Evolutionary conservation across 176 grass and related monocot genomes (phyloP).

Genomic region (Aegilops longissima): DNA sequence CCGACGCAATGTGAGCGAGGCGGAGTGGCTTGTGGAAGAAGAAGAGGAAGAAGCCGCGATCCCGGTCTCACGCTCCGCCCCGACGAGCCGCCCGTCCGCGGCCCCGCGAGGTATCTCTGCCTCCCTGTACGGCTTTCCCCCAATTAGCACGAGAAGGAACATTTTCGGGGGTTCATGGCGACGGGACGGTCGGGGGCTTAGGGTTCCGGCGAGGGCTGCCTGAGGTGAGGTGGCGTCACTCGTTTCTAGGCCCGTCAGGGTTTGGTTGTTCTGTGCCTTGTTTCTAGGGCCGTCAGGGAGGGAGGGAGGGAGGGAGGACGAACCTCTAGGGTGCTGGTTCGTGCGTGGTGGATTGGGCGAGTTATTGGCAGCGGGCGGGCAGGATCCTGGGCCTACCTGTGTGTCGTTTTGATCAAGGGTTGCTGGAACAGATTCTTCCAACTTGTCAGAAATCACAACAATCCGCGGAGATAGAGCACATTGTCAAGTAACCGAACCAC

Average conservation of each 20-base stretch:
- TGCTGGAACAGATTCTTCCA: neutral
- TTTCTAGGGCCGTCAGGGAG: neutral
- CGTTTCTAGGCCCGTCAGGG: neutral
- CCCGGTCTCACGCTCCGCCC: neutral
- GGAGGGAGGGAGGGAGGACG: neutral
- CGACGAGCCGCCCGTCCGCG: neutral
- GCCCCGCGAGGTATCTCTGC: constrained; percentile 18
- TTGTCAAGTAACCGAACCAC: neutral
- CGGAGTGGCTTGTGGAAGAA: neutral
- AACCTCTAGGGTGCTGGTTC: neutral
- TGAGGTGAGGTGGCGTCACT: neutral
- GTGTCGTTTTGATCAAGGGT: neutral
- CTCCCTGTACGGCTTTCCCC: neutral
- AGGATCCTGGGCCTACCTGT: neutral
- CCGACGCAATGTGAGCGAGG: constrained; percentile 31
- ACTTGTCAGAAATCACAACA: neutral
- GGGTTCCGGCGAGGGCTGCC: constrained; percentile 24
- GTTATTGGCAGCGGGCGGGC: neutral
- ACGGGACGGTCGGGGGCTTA: neutral
- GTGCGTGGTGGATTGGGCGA: neutral
- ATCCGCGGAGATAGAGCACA: too few species aligned
- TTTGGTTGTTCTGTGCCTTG: neutral
- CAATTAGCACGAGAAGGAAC: too few species aligned
- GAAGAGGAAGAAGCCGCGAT: neutral
- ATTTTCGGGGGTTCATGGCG: neutral